These are phyloP conservation scores for Aspergillus sclerotiicarbonarius DNA, from an alignment of 495 filamentous ascomycete genomes.

Conservation along the genomic window DNA sequence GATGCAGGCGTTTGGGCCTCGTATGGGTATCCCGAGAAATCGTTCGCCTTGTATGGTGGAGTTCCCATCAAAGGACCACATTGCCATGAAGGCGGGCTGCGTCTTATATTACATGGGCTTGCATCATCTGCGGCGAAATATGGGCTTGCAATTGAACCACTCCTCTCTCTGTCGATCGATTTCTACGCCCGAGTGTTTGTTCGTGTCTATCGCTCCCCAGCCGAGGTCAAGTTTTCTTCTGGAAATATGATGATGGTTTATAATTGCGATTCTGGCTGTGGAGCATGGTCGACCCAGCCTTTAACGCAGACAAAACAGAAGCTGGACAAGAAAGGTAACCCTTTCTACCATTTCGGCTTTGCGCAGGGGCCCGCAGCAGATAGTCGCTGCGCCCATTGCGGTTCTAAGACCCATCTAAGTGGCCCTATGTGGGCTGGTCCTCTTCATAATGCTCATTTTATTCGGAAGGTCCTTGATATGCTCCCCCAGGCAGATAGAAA, in stretches of 20 bases:
- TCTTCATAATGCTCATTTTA: slow-evolving; percentile 78
- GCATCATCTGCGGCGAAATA: slow-evolving; percentile 78
- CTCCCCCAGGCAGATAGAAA: slow-evolving; percentile 59
- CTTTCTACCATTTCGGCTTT: slow-evolving; percentile 71
- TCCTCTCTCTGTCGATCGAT: slow-evolving; percentile 90
- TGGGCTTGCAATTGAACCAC: slow-evolving; percentile 85
- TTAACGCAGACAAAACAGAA: slow-evolving; percentile 63
- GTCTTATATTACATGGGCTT: slow-evolving; percentile 77
- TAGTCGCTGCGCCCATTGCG: slow-evolving; percentile 75
- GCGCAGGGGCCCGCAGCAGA: slow-evolving; percentile 63
- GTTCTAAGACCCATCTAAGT: slow-evolving; percentile 76
- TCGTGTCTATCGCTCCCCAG: slow-evolving; percentile 70
- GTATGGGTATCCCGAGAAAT: slow-evolving; percentile 87
- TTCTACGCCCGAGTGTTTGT: slow-evolving; percentile 94
- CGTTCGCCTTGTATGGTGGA: slow-evolving; percentile 87
- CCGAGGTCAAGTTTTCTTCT: slow-evolving; percentile 82
- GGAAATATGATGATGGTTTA: slow-evolving; percentile 92
- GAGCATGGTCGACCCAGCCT: slow-evolving; percentile 77
- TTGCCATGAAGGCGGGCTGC: slow-evolving; percentile 85
- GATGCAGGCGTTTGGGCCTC: slow-evolving; percentile 94
- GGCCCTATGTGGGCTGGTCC: slow-evolving; percentile 95
- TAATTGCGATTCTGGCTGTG: slow-evolving; percentile 85
- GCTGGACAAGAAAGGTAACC: slow-evolving; percentile 64
- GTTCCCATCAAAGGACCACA: slow-evolving; percentile 76
- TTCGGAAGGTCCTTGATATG: slow-evolving; percentile 68